phyloP scores from a whole-genome alignment of 768 basidiomycete species.

The Clavulina sp. region DNA sequence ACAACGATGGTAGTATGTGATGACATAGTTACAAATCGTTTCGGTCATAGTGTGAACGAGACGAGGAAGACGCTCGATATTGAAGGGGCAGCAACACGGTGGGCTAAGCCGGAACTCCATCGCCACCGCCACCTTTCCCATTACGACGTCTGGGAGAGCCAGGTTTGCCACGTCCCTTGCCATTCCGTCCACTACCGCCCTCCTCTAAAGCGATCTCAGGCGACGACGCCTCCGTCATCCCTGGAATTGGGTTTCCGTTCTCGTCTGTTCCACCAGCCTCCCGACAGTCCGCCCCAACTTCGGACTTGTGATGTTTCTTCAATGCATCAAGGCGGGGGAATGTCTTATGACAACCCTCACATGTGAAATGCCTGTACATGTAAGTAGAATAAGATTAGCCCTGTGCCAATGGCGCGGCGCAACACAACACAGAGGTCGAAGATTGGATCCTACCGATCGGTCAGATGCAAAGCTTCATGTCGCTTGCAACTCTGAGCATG shows the following conservation, averaged over 20 bases:
- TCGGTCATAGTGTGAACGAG: too few species aligned
- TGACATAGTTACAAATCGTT: too few species aligned
- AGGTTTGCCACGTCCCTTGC: background rate
- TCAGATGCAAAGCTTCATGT: conserved; percentile 87
- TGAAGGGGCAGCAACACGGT: too few species aligned
- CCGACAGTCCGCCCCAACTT: conserved; percentile 64
- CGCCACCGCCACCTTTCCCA: background rate
- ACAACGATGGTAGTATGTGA: too few species aligned
- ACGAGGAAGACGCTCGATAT: too few species aligned
- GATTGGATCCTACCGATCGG: too few species aligned
- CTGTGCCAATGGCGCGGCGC: too few species aligned
- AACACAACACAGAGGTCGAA: too few species aligned
- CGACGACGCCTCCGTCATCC: background rate
- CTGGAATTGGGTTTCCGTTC: background rate
- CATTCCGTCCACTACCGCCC: background rate
- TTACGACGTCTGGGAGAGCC: background rate
- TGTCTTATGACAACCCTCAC: conserved; percentile 81
- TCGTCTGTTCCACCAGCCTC: conserved; percentile 20
- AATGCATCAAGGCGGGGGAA: conserved; percentile 93
- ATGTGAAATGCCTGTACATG: conserved; percentile 85
- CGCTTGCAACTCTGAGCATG: conserved; percentile 93
- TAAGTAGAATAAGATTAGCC: too few species aligned
- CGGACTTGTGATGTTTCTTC: conserved; percentile 82
- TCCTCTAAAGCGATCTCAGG: background rate
- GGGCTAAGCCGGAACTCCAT: background rate